Evolutionary conservation across 208 protist species (phyloP).

Genomic region (Wallacemonas sp.): DNA sequence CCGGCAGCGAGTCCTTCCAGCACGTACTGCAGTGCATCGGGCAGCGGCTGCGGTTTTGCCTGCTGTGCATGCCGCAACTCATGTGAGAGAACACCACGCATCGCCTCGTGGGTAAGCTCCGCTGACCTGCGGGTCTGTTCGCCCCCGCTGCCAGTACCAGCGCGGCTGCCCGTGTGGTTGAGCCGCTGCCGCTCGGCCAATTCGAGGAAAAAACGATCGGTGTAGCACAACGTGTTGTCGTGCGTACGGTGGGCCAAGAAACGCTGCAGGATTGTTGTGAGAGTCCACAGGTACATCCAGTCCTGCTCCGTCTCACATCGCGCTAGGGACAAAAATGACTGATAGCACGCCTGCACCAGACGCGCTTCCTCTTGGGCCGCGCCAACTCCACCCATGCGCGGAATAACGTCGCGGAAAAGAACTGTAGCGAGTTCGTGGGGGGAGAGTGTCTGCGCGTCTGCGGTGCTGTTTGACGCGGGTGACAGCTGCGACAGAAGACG

Average conservation of each 20-base stretch:
- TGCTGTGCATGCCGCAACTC: slow-evolving; percentile 29
- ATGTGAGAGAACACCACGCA: slow-evolving; percentile 38
- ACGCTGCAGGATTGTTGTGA: slow-evolving; percentile 52
- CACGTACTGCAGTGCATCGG: slow-evolving; percentile 40
- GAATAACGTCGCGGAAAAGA: slow-evolving; percentile 53
- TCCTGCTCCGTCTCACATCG: slow-evolving; percentile 42
- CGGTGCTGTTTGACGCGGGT: background rate
- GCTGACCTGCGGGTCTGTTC: slow-evolving; percentile 8
- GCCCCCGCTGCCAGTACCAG: background rate
- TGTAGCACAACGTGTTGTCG: slow-evolving; percentile 52
- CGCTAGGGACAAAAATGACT: slow-evolving; percentile 36
- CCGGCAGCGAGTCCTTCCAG: slow-evolving; percentile 51
- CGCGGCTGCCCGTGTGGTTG: slow-evolving; percentile 15
- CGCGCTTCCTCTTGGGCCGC: slow-evolving; percentile 61
- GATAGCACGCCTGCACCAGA: slow-evolving; percentile 63
- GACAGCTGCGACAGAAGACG: slow-evolving; percentile 28
- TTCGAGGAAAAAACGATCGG: slow-evolving; percentile 70
- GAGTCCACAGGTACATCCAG: slow-evolving; percentile 64
- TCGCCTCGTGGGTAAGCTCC: slow-evolving; percentile 26
- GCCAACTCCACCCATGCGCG: slow-evolving; percentile 39
- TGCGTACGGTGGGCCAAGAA: slow-evolving; percentile 35
- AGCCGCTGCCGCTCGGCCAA: slow-evolving; percentile 40
- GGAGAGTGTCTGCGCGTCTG: background rate
- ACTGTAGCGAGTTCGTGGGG: slow-evolving; percentile 27
- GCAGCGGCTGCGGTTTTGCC: slow-evolving; percentile 8